phyloP scores from a whole-genome alignment of 345 rosid species.

The Psidium guajava region DNA sequence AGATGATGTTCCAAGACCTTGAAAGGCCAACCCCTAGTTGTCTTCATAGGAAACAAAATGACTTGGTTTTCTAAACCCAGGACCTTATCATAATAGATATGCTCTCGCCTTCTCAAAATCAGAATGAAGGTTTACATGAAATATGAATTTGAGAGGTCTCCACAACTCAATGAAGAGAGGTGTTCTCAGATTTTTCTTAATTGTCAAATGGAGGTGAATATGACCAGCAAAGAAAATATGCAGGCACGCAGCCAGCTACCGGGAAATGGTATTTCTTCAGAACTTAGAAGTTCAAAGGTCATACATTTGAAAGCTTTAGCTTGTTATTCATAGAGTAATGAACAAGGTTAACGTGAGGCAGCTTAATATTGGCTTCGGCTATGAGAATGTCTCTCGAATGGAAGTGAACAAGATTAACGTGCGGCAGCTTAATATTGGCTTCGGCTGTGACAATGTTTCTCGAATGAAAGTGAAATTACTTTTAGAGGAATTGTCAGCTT shows the following conservation, averaged over 20 bases:
- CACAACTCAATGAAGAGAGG: neutral
- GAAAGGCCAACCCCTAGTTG: neutral
- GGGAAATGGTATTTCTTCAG: neutral
- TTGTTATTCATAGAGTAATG: neutral
- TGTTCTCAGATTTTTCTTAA: neutral
- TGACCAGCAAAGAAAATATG: neutral
- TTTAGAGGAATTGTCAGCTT: neutral
- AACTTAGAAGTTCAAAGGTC: neutral
- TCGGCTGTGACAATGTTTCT: too few relatives aligned
- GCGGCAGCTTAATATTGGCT: too few relatives aligned
- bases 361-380: too few relatives aligned
- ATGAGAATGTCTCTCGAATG: too few relatives aligned
- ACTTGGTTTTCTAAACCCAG: neutral
- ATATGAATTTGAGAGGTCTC: neutral
- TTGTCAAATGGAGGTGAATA: neutral
- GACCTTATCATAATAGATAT: neutral
- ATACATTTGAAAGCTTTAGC: neutral
- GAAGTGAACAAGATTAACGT: too few relatives aligned
- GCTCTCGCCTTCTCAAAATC: neutral
- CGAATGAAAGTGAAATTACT: neutral
- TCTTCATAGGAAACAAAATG: neutral
- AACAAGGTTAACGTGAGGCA: neutral
- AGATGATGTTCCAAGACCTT: neutral
- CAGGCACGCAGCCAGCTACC: neutral
- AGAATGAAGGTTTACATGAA: neutral